Evolutionary conservation across 2,329 filamentous ascomycete species (phyloP), one percentile per base, ranked within the genome.

Genomic region (Fusarium caatingaense): DNA sequence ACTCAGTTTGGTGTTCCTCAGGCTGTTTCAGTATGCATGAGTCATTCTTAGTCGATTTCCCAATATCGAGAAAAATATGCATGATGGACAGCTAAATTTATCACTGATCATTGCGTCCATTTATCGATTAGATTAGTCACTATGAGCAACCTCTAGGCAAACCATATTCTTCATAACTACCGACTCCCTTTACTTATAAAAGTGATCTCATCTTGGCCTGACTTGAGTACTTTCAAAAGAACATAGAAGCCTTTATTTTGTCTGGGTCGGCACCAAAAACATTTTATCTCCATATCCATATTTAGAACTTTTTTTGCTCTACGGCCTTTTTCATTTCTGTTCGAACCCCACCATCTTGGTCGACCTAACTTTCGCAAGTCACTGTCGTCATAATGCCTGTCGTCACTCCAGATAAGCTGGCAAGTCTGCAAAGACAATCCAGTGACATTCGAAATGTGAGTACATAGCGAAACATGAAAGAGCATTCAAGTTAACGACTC

Each of bases 381-480:
- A 55, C 45, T 45, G 42, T 55, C 62, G 53, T 56, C 81, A 87
- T 77, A 64, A 99, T 99, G 96, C 95, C 96, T 71, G 91, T 98
- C 72, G 93, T 99, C 73, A 92, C 89, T 70, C 90, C 94, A 69
- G 93, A 98, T 74, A 94, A 97, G 85, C 89, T 99, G 77, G 92
- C 96, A 74, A 89, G 90, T 81, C 89, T 99, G 74, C 96, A 99
- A 85, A 89, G 90, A 79, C 92, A 94, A 79, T 89, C 94, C 74
- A 89, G 94, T 72, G 92, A 94, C 81, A 92, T 99, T 78, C 89
- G 96, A 84, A 99, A 99, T 87, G 94, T 97, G 85, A 80, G 88
- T 80, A 45, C 13, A 44, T 28, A 15, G 18, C 10, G 6, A 13
- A 13, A 10, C 16, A 13, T 1, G 12, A 25, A 16, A 20, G 2